Evolutionary conservation across 768 basidiomycete species (phyloP), one percentile per base, ranked within the genome.

Genomic region (Baorangia bicolor): DNA sequence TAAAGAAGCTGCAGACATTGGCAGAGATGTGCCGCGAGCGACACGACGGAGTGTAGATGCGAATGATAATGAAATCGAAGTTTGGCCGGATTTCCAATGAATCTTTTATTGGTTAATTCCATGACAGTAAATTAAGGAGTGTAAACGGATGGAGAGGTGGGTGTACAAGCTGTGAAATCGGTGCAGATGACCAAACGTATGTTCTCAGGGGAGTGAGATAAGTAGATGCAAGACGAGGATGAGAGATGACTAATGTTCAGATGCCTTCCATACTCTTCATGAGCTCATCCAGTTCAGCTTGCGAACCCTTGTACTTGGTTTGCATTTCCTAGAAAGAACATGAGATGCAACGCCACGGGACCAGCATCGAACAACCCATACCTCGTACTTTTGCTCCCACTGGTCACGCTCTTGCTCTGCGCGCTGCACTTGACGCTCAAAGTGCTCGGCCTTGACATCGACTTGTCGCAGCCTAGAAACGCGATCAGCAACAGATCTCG

Each of bases 371-470:
- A n/a, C 25, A 20, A 21, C 13, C 74, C 84, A 65, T 66, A 93
- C 94, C 80, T 95, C 95, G 77, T 84, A 90, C 76, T 96, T 98
- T 81, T 87, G 84, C 84, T 97, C 95, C 92, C 90, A 94, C 38
- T 70, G 66, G 71, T 98, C 96, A 48, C 95, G 86, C 73, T 99
- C 97, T 68, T 90, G 85, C 71, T 98, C 95, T 45, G 84, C 78
- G 41, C 90, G 83, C 61, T 85, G 79, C 20, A 97, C 86, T 69
- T 95, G 92, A 46, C 94, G 85, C 75, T 98, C 96, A 70, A 92
- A 97, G 77, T 98, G 94, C 73, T 99, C 97, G 11, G 96, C 96
- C 78, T 98, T 99, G 74, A 98, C 89, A 69, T 99, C 97, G 54
- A 96, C 94, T 69, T 96, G 92, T 59, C 96, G 81, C 64, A 99